Evolutionary conservation across 163 green algal genomes (phyloP).

Genomic region (Chlorella variabilis): DNA sequence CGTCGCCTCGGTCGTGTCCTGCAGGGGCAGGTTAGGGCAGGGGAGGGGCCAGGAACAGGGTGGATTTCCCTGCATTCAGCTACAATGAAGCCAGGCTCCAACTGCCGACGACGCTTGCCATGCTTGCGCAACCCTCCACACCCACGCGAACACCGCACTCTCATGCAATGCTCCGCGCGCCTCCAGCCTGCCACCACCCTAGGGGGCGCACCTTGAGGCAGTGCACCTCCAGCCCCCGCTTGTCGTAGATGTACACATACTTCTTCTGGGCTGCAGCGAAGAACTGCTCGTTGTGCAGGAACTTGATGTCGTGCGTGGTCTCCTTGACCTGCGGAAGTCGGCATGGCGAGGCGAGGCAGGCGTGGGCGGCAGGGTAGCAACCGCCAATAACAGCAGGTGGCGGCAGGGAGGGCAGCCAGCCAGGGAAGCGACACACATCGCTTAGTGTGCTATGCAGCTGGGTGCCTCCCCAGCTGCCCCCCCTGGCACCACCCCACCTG

Average conservation of each 20-base stretch:
- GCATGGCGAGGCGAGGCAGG: too few species aligned
- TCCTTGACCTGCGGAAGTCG: conserved; percentile 86
- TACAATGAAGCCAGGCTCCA: not conserved
- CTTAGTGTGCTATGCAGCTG: too few species aligned
- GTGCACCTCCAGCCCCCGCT: conserved; percentile 95
- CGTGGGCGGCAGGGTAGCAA: not conserved
- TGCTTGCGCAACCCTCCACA: too few species aligned
- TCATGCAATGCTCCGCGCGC: too few species aligned
- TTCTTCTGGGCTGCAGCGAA: conserved; percentile 92
- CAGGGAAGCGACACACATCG: too few species aligned
- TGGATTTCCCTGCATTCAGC: too few species aligned
- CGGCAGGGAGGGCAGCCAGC: too few species aligned
- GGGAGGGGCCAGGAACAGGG: not conserved
- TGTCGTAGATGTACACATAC: conserved; percentile 99
- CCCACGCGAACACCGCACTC: too few species aligned
- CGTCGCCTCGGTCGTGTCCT: conserved; percentile 66
- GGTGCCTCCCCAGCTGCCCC: too few species aligned
- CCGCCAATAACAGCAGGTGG: not conserved
- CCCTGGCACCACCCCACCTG: too few species aligned
- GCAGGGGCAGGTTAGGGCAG: not conserved
- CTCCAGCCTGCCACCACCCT: not conserved
- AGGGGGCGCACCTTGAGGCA: conserved; percentile 76
- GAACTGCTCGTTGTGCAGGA: conserved; percentile 98
- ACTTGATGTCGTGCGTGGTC: conserved; percentile 82
- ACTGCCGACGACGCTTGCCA: not conserved